Conservation (phyloP, 768 basidiomycete species). For the Macrolepiota fuliginosa region DNA sequence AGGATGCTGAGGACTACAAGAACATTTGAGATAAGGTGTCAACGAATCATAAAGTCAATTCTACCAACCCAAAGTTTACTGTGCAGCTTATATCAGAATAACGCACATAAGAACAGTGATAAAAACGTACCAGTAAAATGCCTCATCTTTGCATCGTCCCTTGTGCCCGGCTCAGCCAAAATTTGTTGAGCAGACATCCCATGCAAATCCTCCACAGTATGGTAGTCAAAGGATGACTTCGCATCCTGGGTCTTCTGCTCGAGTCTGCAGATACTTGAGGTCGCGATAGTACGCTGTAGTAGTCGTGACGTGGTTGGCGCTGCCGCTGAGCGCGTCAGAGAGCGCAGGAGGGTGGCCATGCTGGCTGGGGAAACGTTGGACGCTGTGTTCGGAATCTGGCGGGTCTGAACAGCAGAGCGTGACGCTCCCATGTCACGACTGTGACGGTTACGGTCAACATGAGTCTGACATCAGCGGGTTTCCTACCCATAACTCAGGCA, state of each 20-base stretch:
- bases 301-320: conserved; percentile 25
- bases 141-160: conserved; percentile 77
- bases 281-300: conserved; percentile 34
- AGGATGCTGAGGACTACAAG: conserved; percentile 87
- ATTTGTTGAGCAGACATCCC: conserved; percentile 78
- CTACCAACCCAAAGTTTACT: conserved; percentile 93
- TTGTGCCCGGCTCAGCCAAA: conserved; percentile 66
- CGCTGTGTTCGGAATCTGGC: conserved; percentile 32
- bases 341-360: conserved; percentile 69
- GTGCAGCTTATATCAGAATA: conserved; percentile 1
- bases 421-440: neutral
- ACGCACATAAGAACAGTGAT: neutral
- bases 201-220: conserved; percentile 84
- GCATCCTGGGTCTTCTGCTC: conserved; percentile 26
- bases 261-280: conserved; percentile 28
- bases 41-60: neutral
- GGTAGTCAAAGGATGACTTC: conserved; percentile 55
- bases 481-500: neutral
- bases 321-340: conserved; percentile 47
- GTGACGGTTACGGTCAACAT: neutral
- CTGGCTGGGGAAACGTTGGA: conserved; percentile 28
- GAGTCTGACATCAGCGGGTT: conserved; percentile 13
- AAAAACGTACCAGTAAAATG: conserved; percentile 83
- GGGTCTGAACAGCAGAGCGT: conserved; percentile 22
- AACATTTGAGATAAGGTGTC: neutral